phyloP scores from a whole-genome alignment of 2,329 filamentous ascomycete species.

The Claviceps spartinae region DNA sequence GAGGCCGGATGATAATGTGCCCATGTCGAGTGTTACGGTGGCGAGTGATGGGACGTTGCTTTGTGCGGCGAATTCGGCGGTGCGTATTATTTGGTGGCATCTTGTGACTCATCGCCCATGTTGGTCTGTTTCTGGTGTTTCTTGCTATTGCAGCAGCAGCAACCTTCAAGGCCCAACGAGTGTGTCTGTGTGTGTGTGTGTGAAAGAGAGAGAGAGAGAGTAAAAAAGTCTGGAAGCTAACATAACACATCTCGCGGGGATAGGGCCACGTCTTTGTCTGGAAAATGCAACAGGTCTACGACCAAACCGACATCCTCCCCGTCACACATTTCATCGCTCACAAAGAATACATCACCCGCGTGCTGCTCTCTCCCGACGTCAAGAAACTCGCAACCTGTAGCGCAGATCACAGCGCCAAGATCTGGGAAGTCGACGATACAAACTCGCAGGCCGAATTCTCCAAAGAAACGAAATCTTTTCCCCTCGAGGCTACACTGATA shows the following conservation, averaged over 20 bases:
- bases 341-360: slow-evolving; percentile 82
- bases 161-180: no score
- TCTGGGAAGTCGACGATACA: slow-evolving; percentile 80
- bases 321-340: slow-evolving; percentile 84
- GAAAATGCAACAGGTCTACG: slow-evolving; percentile 74
- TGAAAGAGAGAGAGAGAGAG: no score
- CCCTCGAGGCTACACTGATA: slow-evolving; percentile 73
- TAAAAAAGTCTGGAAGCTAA: background rate
- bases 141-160: background rate
- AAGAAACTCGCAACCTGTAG: slow-evolving; percentile 90
- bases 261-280: slow-evolving; percentile 96
- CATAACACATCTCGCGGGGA: background rate
- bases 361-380: slow-evolving; percentile 83
- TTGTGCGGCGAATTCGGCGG: slow-evolving; percentile 83
- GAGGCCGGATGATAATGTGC: slow-evolving; percentile 89
- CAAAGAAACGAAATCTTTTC: slow-evolving; percentile 46
- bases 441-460: slow-evolving; percentile 27
- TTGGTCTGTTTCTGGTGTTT: no score
- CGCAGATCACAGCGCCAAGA: slow-evolving; percentile 85
- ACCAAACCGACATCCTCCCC: slow-evolving; percentile 72
- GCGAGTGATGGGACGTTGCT: slow-evolving; percentile 87
- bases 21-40: slow-evolving; percentile 87
- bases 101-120: no score
- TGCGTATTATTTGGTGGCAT: slow-evolving; percentile 26
- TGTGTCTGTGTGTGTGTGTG: no score